Conservation (phyloP, 768 basidiomycete genomes). For the Xerocomus potaroensis region DNA sequence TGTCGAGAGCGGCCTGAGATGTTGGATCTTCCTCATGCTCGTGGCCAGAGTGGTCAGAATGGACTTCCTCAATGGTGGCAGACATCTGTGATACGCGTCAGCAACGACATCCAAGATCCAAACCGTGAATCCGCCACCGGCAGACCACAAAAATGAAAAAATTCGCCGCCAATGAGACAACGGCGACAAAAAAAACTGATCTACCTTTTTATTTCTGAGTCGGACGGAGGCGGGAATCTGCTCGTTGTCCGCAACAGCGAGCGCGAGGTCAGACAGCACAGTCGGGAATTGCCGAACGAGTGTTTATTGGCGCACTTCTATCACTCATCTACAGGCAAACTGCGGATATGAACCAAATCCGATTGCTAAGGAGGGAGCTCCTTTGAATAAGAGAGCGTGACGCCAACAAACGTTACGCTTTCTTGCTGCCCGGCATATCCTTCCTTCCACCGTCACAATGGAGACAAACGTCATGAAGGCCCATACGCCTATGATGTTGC, state of each 20-base stretch:
- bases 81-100: slow-evolving; percentile 53
- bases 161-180: not conserved
- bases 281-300: slow-evolving; percentile 27
- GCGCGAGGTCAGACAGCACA: slow-evolving; percentile 15
- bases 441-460: slow-evolving; percentile 13
- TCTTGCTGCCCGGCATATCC: not conserved
- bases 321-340: not conserved
- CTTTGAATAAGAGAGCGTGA: slow-evolving; percentile 10
- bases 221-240: slow-evolving; percentile 16
- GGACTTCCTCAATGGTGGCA: slow-evolving; percentile 73
- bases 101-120: slow-evolving; percentile 28
- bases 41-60: slow-evolving; percentile 75
- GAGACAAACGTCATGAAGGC: slow-evolving; percentile 22
- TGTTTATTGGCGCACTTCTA: slow-evolving; percentile 1
- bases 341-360: no score
- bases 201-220: slow-evolving; percentile 22
- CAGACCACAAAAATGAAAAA: not conserved
- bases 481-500: slow-evolving; percentile 24
- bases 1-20: slow-evolving; percentile 80
- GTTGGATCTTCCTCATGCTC: slow-evolving; percentile 80
- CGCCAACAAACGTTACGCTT: slow-evolving; percentile 1
- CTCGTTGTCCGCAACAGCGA: slow-evolving; percentile 35
- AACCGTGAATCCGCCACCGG: slow-evolving; percentile 28
- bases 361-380: not conserved
- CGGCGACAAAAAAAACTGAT: not conserved